Percentiles rank a stretch among this genome's conserved stretches.
These are phyloP conservation scores for Perkinsus marinus DNA, from an alignment of 169 alveolate species.

Conservation along the genomic window DNA sequence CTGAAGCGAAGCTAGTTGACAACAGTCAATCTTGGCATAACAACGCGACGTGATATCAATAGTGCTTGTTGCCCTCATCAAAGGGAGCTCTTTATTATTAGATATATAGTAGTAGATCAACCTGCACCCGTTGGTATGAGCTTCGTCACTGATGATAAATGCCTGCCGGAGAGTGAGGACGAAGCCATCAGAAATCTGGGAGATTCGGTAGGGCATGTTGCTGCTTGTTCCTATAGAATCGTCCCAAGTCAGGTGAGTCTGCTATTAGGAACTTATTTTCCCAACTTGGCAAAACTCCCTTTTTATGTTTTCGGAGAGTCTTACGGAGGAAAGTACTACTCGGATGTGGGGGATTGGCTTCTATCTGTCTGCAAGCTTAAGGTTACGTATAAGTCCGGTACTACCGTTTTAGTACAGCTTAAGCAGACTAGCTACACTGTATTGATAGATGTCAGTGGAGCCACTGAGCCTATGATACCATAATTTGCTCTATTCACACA, in stretches of 20 bases:
- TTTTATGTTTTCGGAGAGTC: neutral
- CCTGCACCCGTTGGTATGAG: neutral
- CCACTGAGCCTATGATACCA: too few relatives aligned
- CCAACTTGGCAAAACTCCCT: neutral
- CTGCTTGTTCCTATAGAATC: too few relatives aligned
- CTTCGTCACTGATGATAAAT: neutral
- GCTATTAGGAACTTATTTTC: neutral
- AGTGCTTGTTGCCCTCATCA: too few relatives aligned
- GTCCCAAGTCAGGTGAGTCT: neutral
- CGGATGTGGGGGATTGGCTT: neutral
- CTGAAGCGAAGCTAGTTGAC: neutral
- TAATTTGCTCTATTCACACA: too few relatives aligned
- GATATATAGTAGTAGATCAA: neutral
- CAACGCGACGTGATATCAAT: neutral
- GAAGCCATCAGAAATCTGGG: neutral
- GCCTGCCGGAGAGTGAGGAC: neutral
- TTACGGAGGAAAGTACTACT: neutral
- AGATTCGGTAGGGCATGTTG: neutral
- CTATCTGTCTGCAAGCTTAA: neutral
- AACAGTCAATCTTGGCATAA: neutral
- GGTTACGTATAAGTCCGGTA: too few relatives aligned
- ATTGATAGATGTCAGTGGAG: too few relatives aligned
- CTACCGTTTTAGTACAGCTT: too few relatives aligned
- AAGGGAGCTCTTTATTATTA: too few relatives aligned
- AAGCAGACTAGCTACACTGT: too few relatives aligned